A percentile compares a stretch with the other conserved stretches of the same genome.
Conservation (phyloP, 805 yeast genomes). For the Zygoascus flipseniorum region DNA sequence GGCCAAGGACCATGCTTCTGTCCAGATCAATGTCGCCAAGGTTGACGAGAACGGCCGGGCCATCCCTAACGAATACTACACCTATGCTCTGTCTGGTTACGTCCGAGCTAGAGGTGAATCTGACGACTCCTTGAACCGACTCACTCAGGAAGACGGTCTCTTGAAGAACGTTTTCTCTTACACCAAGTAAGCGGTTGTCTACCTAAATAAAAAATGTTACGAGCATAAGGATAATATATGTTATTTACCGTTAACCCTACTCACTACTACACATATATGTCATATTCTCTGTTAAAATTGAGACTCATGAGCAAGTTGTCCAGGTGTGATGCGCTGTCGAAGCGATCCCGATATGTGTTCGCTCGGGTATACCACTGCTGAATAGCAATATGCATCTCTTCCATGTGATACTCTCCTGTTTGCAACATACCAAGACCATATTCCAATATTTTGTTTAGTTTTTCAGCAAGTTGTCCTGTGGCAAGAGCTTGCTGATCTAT, state of each 20-base stretch:
- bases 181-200: slow-evolving; percentile 26
- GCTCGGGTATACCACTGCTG: background rate
- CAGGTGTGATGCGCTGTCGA: background rate
- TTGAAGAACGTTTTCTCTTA: slow-evolving; percentile 58
- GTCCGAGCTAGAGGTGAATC: slow-evolving; percentile 99
- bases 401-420: background rate
- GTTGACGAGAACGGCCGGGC: slow-evolving; percentile 96
- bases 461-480: background rate
- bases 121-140: slow-evolving; percentile 98
- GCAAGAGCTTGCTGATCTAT: background rate
- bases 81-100: slow-evolving; percentile 96
- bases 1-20: slow-evolving; percentile 99
- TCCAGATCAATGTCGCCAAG: slow-evolving; percentile 97
- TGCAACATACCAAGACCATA: background rate
- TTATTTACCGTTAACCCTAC: background rate
- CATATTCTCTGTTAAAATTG: slow-evolving; percentile 1
- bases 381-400: background rate
- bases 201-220: background rate
- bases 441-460: background rate
- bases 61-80: slow-evolving; percentile 79
- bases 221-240: background rate
- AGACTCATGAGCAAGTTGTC: slow-evolving; percentile 1
- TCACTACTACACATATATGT: background rate
- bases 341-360: background rate
- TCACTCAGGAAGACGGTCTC: slow-evolving; percentile 97